A percentile compares a stretch with the other conserved stretches of the same genome.
phyloP scores from a whole-genome alignment of 345 rosid genomes.

The Carallia pectinifolia region DNA sequence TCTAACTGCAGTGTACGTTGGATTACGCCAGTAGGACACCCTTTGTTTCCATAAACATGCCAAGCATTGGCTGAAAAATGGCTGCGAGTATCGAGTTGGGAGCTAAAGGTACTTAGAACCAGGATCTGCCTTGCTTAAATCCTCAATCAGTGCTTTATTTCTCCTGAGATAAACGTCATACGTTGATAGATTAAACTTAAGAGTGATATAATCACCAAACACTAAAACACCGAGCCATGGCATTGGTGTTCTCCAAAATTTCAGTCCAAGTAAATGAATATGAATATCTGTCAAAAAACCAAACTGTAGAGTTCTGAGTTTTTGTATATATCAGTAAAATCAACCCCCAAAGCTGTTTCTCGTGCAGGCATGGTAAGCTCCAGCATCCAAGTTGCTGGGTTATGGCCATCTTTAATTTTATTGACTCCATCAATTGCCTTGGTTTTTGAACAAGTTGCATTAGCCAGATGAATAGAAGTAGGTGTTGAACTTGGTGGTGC shows the following conservation, averaged over 20 bases:
- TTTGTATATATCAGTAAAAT: slow-evolving; percentile 54
- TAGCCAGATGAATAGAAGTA: background rate
- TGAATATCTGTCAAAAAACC: too few species aligned
- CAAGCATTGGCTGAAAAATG: slow-evolving; percentile 47
- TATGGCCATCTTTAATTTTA: slow-evolving; percentile 65
- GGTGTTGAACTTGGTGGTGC: too few species aligned
- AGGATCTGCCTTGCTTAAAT: slow-evolving; percentile 53
- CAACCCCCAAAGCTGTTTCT: slow-evolving; percentile 53
- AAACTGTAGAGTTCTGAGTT: slow-evolving; percentile 49
- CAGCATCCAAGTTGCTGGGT: slow-evolving; percentile 86
- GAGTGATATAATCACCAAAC: too few species aligned
- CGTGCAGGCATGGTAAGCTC: slow-evolving; percentile 57
- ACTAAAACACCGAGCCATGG: background rate
- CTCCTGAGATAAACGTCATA: slow-evolving; percentile 1
- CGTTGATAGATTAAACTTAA: too few species aligned
- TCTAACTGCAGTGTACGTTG: slow-evolving; percentile 61
- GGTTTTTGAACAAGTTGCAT: background rate
- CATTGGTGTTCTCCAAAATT: background rate
- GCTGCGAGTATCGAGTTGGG: slow-evolving; percentile 43
- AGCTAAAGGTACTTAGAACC: slow-evolving; percentile 59
- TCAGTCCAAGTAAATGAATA: too few species aligned
- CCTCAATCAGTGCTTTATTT: slow-evolving; percentile 58
- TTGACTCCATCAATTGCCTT: slow-evolving; percentile 52
- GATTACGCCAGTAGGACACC: slow-evolving; percentile 71
- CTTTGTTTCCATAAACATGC: slow-evolving; percentile 78